phyloP scores from a whole-genome alignment of 768 basidiomycete genomes.

The Holtermanniella nyarrowii region DNA sequence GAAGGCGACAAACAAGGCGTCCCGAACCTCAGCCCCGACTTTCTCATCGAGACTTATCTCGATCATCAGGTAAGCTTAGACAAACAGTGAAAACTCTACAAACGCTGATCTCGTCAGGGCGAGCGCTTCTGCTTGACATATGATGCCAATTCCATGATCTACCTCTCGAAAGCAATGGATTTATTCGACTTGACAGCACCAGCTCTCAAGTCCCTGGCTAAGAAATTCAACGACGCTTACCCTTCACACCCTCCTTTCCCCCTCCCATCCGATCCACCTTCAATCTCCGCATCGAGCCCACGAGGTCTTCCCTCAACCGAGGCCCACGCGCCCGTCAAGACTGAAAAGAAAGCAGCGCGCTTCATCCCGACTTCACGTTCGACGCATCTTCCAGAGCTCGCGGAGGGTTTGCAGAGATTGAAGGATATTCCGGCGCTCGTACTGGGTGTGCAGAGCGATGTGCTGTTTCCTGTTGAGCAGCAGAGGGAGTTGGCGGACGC shows the following conservation, averaged over 20 bases:
- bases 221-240: slow-evolving; percentile 29
- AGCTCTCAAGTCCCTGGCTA: slow-evolving; percentile 57
- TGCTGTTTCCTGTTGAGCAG: slow-evolving; percentile 93
- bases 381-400: slow-evolving; percentile 64
- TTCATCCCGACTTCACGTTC: slow-evolving; percentile 46
- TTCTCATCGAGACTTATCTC: slow-evolving; percentile 95
- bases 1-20: slow-evolving; percentile 26
- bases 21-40: slow-evolving; percentile 89
- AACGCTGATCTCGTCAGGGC: slow-evolving; percentile 52
- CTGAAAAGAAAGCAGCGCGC: slow-evolving; percentile 11
- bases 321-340: neutral
- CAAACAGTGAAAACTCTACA: too few relatives aligned
- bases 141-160: slow-evolving; percentile 97
- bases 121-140: slow-evolving; percentile 97
- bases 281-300: slow-evolving; percentile 22
- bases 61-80: slow-evolving; percentile 61
- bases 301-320: slow-evolving; percentile 13
- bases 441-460: slow-evolving; percentile 91
- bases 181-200: slow-evolving; percentile 86
- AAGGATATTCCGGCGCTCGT: slow-evolving; percentile 68
- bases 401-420: slow-evolving; percentile 65
- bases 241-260: slow-evolving; percentile 33
- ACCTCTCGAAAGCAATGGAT: slow-evolving; percentile 99
- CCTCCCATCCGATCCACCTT: slow-evolving; percentile 25
- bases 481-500: slow-evolving; percentile 92